Base-by-base conservation (phyloP, 2,329 filamentous ascomycete species). In the Alternaria sp. region DNA sequence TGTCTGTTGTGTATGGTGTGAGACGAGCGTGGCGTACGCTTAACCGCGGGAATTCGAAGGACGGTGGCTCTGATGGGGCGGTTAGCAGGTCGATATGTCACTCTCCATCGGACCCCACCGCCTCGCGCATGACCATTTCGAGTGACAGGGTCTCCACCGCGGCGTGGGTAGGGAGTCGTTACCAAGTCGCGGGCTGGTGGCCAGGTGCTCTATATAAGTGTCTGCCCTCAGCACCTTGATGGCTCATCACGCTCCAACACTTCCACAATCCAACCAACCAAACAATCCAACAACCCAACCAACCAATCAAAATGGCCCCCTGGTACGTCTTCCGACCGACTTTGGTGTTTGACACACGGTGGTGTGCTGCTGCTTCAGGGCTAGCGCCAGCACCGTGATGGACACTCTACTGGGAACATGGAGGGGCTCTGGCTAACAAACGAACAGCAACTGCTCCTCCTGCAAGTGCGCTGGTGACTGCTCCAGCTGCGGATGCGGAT, bases 401-500 rank as follows among this genome's bases (percentile, higher is more conserved):
- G 56, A 47, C 62, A 61, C 23, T n/a, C 15, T 58, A 61, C 58
- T 61, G 61, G 47, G 14, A 46, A n/a, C 14, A 28, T 45, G 14
- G 21, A 60, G 43, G 20, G 60, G 46, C 58, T 33, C 55, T 58
- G 26, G 61, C 66, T 55, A 59, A 41, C 25, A n/a, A 15, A 14
- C 5, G 11, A 51, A 57, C 30, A 74, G 71, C 63, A 56, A 62
- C 68, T 78, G 76, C 71, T 53, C 66, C 45, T 60, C 73, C 58
- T 78, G 75, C 74, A 62, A 65, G 58, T 77, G 75, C 72, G 61
- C 62, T 58, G 75, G 75, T 59, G 68, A 77, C 65, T 78, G 76
- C 75, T 65, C 70, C 60, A 66, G 64, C 63, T 78, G 76, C 68
- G 63, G 67, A 51, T 78, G 76, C 69, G 69, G 71, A 56, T 66